Evolutionary conservation across 169 alveolate species (phyloP), one percentile per base, ranked within the genome.

Genomic region (Eimeria praecox): DNA sequence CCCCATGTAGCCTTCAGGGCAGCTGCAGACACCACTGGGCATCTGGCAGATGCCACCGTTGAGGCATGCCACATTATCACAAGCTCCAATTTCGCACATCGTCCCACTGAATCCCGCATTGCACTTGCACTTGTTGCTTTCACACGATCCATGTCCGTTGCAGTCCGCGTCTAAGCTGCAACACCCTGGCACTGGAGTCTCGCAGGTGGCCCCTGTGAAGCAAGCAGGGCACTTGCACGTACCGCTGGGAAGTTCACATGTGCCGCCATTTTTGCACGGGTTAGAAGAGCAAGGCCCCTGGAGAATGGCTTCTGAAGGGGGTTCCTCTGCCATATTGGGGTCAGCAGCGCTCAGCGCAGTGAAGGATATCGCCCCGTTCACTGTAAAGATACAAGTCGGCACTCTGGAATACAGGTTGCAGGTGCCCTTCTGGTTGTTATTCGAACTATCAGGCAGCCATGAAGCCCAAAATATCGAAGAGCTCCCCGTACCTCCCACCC

Each of bases 301-400:
- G n/a, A 56, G 64, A 20, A 94, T 77, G 9, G 82, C 93, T 16
- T 38, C 64, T 46, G 88, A 9, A 52, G 83, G 90, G 44, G 96
- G 96, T n/a, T 33, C 96, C 42, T 30, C 54, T n/a, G 94, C 96
- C 46, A 94, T 59, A 40, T 49, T 83, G 16, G 96, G 96, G 46
- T 94, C 96, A 38, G 80, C 94, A 22, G 94, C 96, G 82, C 94
- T 94, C 30, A 94, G 80, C 49, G 96, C 82, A 20, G 96, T 94
- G 82, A 94, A 94, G 40, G 94, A 66, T 0, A 94, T 64, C 18
- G 90, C 78, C 54, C 80, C 88, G 8, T 85, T 27, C 6, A 54
- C 59, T 24, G 10, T 35, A 59, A 94, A 77, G 62, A 94, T 56
- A 69, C 96, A 94, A 49, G 56, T 77, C 40, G 96, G 96, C 12